A percentile compares a stretch with the other conserved stretches of the same genome.
Conservation (phyloP, 2,329 filamentous ascomycete genomes). For the Tolypocladium tropicale region DNA sequence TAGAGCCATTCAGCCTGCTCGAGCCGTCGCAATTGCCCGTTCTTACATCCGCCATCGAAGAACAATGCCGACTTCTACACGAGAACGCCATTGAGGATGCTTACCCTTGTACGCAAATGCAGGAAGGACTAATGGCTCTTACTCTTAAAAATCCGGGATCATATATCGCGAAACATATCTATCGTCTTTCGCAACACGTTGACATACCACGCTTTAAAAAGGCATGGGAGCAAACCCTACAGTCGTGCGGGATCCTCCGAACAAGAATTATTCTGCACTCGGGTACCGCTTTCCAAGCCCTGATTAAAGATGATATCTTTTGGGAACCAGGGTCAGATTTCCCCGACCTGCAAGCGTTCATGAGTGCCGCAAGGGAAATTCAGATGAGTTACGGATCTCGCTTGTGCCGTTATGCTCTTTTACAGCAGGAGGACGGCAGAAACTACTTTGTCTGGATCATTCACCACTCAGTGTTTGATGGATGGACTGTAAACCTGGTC, state of each 20-base stretch:
- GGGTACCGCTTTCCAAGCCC: too few species aligned
- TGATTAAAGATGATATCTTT: too few species aligned
- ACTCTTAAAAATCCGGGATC: background rate
- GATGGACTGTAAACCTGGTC: constrained; percentile 10
- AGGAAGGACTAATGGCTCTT: background rate
- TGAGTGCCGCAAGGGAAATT: background rate
- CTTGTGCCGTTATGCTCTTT: background rate
- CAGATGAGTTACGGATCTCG: background rate
- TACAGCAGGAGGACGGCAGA: background rate
- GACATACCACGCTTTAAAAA: background rate
- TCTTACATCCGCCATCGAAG: background rate
- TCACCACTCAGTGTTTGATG: constrained; percentile 18
- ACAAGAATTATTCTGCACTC: background rate
- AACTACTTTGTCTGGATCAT: constrained; percentile 12
- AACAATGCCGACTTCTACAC: background rate
- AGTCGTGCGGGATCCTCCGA: background rate
- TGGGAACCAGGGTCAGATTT: too few species aligned
- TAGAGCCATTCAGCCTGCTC: background rate
- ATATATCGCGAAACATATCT: background rate
- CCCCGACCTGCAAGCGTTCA: background rate
- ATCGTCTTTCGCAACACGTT: background rate
- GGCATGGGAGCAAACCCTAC: background rate
- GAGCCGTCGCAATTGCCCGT: background rate
- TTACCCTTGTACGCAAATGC: background rate
- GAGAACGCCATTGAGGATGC: background rate